Percentiles rank a stretch among this genome's conserved stretches.
phyloP scores from a whole-genome alignment of 345 rosid genomes.

The Melaleuca alternifolia region DNA sequence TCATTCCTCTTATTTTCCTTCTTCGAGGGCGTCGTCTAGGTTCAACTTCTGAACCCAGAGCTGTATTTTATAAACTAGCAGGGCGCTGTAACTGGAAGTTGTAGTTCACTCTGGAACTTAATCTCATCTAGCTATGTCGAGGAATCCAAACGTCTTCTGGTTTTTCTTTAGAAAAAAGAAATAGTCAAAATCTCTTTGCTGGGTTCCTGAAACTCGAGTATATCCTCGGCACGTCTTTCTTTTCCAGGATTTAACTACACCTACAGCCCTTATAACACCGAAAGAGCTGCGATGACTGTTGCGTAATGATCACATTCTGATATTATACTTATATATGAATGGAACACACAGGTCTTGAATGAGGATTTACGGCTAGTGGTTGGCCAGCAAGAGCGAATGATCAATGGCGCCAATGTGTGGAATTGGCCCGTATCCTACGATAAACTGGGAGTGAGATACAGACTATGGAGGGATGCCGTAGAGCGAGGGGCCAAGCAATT shows the following conservation, averaged over 20 bases:
- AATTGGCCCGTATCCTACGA: slow-evolving; percentile 86
- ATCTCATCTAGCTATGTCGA: background rate
- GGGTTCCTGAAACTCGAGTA: background rate
- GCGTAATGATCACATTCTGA: background rate
- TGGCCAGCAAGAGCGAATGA: slow-evolving; percentile 95
- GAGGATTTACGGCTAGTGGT: slow-evolving; percentile 82
- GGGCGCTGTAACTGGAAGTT: background rate
- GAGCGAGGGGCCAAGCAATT: slow-evolving; percentile 54
- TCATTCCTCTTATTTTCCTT: background rate
- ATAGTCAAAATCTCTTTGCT: background rate
- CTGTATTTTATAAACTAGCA: background rate
- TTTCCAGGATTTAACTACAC: background rate
- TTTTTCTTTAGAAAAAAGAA: background rate
- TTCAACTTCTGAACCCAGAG: background rate
- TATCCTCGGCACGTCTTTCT: background rate
- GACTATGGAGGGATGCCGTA: slow-evolving; percentile 75
- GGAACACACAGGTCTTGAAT: slow-evolving; percentile 56
- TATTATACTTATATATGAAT: background rate
- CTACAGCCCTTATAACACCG: background rate
- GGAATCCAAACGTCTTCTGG: background rate
- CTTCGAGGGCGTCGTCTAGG: background rate
- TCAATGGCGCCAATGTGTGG: slow-evolving; percentile 83
- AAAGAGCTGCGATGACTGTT: background rate
- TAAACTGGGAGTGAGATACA: slow-evolving; percentile 90
- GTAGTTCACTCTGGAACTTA: background rate